These are phyloP conservation scores for Colletotrichum costaricense DNA, from an alignment of 2,329 filamentous ascomycete genomes.

Conservation along the genomic window DNA sequence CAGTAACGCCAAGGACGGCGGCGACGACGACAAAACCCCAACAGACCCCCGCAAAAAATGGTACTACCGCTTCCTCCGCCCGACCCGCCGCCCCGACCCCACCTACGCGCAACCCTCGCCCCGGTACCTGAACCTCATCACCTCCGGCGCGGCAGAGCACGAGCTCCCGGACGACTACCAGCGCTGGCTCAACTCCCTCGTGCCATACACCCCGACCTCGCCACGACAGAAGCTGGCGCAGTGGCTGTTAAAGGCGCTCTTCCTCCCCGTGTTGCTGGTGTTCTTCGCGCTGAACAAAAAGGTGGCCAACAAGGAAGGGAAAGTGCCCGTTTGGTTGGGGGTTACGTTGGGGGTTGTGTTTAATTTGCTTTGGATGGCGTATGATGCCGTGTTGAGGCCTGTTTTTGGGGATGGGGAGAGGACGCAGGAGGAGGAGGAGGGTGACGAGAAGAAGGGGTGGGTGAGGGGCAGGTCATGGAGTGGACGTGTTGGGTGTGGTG, in stretches of 20 bases:
- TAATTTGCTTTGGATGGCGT: constrained; percentile 56
- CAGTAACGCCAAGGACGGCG: constrained; percentile 21
- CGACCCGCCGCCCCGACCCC: constrained; percentile 68
- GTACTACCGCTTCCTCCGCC: constrained; percentile 58
- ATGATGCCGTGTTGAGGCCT: constrained; percentile 61
- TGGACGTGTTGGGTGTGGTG: constrained; percentile 10
- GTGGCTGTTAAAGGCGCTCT: constrained; percentile 63
- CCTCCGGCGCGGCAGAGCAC: constrained; percentile 82
- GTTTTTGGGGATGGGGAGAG: constrained; percentile 90
- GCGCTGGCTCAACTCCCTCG: constrained; percentile 75
- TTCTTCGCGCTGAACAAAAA: constrained; percentile 45
- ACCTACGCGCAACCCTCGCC: constrained; percentile 84
- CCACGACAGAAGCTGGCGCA: constrained; percentile 74
- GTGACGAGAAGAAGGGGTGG: constrained; percentile 12
- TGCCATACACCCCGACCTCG: constrained; percentile 77
- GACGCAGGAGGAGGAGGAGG: constrained; percentile 51
- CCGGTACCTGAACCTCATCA: constrained; percentile 85
- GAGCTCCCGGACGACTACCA: constrained; percentile 83
- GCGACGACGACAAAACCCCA: constrained; percentile 33
- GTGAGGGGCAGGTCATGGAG: constrained; percentile 24
- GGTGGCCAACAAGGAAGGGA: constrained; percentile 75
- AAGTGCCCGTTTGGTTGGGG: constrained; percentile 75
- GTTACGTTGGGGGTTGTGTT: constrained; percentile 64
- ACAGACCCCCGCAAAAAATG: constrained; percentile 48
- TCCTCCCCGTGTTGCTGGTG: constrained; percentile 47